Base-by-base conservation (phyloP, 2,329 filamentous ascomycete species). In the Cladosporium sp. region DNA sequence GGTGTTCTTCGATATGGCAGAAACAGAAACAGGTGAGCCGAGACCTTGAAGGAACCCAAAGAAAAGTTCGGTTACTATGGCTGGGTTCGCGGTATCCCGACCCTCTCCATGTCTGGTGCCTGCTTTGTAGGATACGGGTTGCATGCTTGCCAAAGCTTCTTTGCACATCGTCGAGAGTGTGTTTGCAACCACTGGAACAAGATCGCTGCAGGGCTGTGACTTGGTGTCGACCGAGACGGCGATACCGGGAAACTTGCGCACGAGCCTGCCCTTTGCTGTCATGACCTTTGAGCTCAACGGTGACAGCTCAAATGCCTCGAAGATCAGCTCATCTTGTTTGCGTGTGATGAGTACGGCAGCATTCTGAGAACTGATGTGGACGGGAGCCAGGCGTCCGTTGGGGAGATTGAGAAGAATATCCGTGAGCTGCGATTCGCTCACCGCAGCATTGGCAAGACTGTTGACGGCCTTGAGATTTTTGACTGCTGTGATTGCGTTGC, bases 281-380 rank as follows among this genome's bases (percentile, higher is more conserved):
- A 89, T 77, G 0, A 88, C 84, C 16, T 81, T 75, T 52, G 85
- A 79, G 1, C 84, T 84, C 0, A 72, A 72, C 0, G 88, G 79
- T 0, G 87, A 88, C 0, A 84, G 80, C 72, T 91, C 88, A 64
- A 90, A 90, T 0, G 80, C 80, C 72, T 91, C 88, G 56, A 89
- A 84, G 65, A 86, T 21, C 69, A 83, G 68, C 69, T 77, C 31
- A 23, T 69, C 53, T 2, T 63, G 21, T 8, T 62, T 40, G 63
- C 71, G 74, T 23, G 67, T 71, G 31, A 72, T 61, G 10, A 73
- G 1, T 1, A 72, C 62, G 0, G 59, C 73, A 3, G 73, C 71
- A 57, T 75, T 75, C 37, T 72, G 71, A 3, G 46, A 65, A 12
- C 37, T 28, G 18, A 65, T 23, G 21, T 28, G 21, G 8, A 65